These are phyloP conservation scores for Trametes gibbosa DNA, from an alignment of 768 basidiomycete species.

Conservation along the genomic window DNA sequence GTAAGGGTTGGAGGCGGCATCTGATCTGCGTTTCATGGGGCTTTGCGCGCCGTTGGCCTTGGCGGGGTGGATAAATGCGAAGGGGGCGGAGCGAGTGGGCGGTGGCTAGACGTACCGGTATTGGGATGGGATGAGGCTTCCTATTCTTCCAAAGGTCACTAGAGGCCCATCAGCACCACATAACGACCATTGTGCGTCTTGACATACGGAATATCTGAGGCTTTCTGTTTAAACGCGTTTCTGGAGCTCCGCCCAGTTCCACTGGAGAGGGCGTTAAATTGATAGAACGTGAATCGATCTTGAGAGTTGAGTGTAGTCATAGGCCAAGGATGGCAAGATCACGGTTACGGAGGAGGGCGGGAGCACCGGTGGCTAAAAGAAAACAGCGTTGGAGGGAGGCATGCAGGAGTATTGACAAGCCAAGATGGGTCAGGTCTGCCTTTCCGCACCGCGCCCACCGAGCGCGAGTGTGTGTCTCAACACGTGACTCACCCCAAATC, in stretches of 20 bases:
- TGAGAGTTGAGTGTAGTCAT: neutral
- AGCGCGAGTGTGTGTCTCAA: neutral
- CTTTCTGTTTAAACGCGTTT: slow-evolving; percentile 7
- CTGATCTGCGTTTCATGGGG: neutral
- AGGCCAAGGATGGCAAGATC: neutral
- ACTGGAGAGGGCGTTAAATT: slow-evolving; percentile 4
- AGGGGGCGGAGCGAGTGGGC: neutral
- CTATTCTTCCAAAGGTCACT: neutral
- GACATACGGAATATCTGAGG: neutral
- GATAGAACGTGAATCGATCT: neutral
- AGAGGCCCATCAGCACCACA: neutral
- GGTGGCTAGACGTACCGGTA: slow-evolving; percentile 7
- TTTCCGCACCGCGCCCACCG: slow-evolving; percentile 1
- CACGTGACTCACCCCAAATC: slow-evolving; percentile 1
- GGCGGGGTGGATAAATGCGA: neutral
- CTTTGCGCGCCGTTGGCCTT: neutral
- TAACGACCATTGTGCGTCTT: neutral
- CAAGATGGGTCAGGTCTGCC: neutral
- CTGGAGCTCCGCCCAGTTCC: slow-evolving; percentile 1
- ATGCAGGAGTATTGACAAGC: neutral
- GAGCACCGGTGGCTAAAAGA: too few species aligned
- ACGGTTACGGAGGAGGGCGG: too few species aligned
- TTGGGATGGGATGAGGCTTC: neutral
- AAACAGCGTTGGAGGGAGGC: neutral
- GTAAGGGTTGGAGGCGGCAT: neutral